Percentiles rank a stretch among this genome's conserved stretches.
Conservation (phyloP, 2,329 filamentous ascomycete genomes). For the Amesomyces nigricolor region DNA sequence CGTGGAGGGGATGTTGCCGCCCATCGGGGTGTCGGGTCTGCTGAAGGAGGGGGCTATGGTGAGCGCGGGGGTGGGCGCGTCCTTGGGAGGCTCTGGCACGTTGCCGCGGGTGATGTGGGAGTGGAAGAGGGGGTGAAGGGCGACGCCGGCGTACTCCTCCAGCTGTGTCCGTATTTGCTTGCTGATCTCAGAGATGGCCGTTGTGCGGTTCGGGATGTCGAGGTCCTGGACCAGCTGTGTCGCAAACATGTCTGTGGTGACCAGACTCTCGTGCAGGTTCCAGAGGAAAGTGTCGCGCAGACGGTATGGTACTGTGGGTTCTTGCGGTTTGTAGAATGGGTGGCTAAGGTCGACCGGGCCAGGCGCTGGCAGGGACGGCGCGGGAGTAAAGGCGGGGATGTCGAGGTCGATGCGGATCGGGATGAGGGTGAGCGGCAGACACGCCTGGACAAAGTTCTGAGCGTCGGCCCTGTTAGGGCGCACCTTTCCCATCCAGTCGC, state of each 20-base stretch:
- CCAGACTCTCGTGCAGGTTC: slow-evolving; percentile 92
- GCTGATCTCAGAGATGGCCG: slow-evolving; percentile 73
- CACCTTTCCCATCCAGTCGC: slow-evolving; percentile 88
- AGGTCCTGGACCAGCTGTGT: slow-evolving; percentile 83
- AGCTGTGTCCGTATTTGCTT: slow-evolving; percentile 91
- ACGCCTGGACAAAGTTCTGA: slow-evolving; percentile 60
- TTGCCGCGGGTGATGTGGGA: slow-evolving; percentile 39
- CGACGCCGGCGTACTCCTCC: slow-evolving; percentile 92
- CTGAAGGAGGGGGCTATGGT: slow-evolving; percentile 30
- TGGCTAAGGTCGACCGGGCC: slow-evolving; percentile 65
- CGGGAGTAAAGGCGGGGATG: slow-evolving; percentile 69
- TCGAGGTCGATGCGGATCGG: slow-evolving; percentile 96
- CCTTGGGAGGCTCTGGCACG: slow-evolving; percentile 31
- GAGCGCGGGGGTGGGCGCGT: slow-evolving; percentile 26
- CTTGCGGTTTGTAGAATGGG: slow-evolving; percentile 73
- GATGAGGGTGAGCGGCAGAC: slow-evolving; percentile 81
- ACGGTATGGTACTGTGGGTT: slow-evolving; percentile 76
- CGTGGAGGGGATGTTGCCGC: slow-evolving; percentile 49
- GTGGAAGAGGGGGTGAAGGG: slow-evolving; percentile 87
- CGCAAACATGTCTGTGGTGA: slow-evolving; percentile 96
- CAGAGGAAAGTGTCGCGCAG: slow-evolving; percentile 94
- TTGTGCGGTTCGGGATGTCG: slow-evolving; percentile 71
- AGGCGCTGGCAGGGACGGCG: slow-evolving; percentile 58
- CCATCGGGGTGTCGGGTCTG: slow-evolving; percentile 53
- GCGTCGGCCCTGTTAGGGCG: slow-evolving; percentile 50